Conservation (phyloP, 352 stramenopile species). For the Elongisporangium prolatum region DNA sequence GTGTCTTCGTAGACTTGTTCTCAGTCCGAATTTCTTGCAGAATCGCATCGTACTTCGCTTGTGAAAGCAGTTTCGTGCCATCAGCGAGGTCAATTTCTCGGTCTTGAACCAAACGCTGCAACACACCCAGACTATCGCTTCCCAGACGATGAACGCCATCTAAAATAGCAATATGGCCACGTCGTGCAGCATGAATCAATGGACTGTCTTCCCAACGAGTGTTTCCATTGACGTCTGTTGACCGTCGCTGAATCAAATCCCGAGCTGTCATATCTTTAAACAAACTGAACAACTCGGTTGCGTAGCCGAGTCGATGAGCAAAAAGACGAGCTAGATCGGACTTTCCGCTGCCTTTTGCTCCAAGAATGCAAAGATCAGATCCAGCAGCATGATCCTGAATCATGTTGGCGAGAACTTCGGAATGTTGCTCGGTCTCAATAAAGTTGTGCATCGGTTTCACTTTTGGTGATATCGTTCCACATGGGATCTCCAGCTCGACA, state of each 20-base stretch:
- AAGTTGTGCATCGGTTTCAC: slow-evolving; percentile 30
- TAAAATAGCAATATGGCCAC: slow-evolving; percentile 84
- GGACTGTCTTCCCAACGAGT: slow-evolving; percentile 92
- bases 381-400: slow-evolving; percentile 75
- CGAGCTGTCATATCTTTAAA: slow-evolving; percentile 93
- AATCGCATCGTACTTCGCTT: slow-evolving; percentile 56
- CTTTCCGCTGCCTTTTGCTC: slow-evolving; percentile 82
- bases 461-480: slow-evolving; percentile 28
- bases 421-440: slow-evolving; percentile 55
- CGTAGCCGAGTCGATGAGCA: slow-evolving; percentile 72
- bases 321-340: slow-evolving; percentile 66
- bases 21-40: slow-evolving; percentile 12
- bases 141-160: slow-evolving; percentile 93
- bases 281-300: slow-evolving; percentile 87
- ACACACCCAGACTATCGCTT: slow-evolving; percentile 84
- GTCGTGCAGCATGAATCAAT: slow-evolving; percentile 83
- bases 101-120: slow-evolving; percentile 87
- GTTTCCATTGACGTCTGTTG: slow-evolving; percentile 82
- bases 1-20: not conserved
- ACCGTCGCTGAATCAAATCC: slow-evolving; percentile 89
- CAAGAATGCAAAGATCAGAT: slow-evolving; percentile 76
- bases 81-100: slow-evolving; percentile 88
- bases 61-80: slow-evolving; percentile 73
- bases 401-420: slow-evolving; percentile 53
- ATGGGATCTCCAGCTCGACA: slow-evolving; percentile 29